Percentiles rank a stretch among this genome's conserved stretches.
phyloP scores from a whole-genome alignment of 257 asterid genomes.

The Rehmannia glutinosa region DNA sequence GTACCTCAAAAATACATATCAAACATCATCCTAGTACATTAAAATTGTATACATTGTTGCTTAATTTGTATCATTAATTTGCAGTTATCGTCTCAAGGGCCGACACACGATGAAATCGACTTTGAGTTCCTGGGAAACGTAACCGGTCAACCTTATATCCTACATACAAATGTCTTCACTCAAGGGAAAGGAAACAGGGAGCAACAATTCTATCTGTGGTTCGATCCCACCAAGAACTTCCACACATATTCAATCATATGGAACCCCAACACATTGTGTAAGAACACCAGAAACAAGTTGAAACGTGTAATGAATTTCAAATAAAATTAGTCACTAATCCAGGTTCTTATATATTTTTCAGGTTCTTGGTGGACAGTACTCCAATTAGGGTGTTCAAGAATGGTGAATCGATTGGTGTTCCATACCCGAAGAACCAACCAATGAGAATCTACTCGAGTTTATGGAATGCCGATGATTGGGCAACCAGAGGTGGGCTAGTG shows the following conservation, averaged over 20 bases:
- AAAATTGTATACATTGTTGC: too few species aligned
- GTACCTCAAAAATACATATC: too few species aligned
- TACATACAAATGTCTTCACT: conserved; percentile 67
- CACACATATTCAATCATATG: conserved; percentile 76
- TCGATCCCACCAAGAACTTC: conserved; percentile 76
- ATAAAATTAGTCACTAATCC: not conserved
- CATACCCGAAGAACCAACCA: conserved; percentile 70
- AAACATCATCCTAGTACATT: too few species aligned
- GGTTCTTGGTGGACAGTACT: conserved; percentile 78
- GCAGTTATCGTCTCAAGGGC: conserved; percentile 83
- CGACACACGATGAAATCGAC: conserved; percentile 83
- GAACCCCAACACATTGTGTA: conserved; percentile 65
- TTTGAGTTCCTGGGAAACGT: conserved; percentile 78
- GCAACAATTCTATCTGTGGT: conserved; percentile 86
- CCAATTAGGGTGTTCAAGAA: conserved; percentile 76
- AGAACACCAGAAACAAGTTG: conserved; percentile 18
- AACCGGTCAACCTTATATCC: conserved; percentile 62
- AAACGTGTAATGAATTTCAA: too few species aligned
- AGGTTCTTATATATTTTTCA: conserved; percentile 10
- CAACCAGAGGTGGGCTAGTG: conserved; percentile 77
- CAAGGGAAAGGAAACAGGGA: conserved; percentile 79
- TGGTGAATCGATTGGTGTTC: conserved; percentile 62
- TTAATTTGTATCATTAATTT: not conserved
- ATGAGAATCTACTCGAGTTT: conserved; percentile 88
- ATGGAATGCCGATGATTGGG: conserved; percentile 94